Evolutionary conservation across 176 grass and related monocot genomes (phyloP).

Genomic region (Bothriochloa decipiens): DNA sequence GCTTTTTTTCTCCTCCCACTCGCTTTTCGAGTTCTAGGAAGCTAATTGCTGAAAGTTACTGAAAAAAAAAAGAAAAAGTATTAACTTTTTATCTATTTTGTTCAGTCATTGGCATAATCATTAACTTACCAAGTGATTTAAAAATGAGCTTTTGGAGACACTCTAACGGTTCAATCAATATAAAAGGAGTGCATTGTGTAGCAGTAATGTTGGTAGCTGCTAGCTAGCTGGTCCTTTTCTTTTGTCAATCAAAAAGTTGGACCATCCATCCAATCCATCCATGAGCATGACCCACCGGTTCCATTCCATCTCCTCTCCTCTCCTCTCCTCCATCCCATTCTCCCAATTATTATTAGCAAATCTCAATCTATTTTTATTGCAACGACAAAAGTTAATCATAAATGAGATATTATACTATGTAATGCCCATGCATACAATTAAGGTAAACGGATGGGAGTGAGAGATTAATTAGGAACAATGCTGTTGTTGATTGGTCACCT

Average conservation of each 20-base stretch:
- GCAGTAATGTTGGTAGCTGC: slow-evolving; percentile 29
- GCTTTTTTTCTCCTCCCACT: too few relatives aligned
- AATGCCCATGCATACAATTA: background rate
- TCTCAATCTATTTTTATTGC: background rate
- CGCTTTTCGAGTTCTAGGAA: too few relatives aligned
- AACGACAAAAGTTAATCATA: background rate
- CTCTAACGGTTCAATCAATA: background rate
- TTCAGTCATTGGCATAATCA: too few relatives aligned
- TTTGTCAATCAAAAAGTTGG: slow-evolving; percentile 26
- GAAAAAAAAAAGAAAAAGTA: too few relatives aligned
- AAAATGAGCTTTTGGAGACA: background rate
- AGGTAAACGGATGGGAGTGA: background rate
- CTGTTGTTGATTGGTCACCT: background rate
- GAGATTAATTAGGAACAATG: background rate
- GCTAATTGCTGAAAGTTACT: too few relatives aligned
- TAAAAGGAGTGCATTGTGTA: background rate
- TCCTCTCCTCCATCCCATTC: background rate
- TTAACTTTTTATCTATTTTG: too few relatives aligned
- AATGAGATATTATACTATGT: background rate
- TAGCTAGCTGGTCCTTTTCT: slow-evolving; percentile 13
- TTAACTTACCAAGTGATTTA: too few relatives aligned
- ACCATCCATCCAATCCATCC: background rate
- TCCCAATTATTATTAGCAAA: background rate
- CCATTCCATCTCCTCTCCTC: too few relatives aligned
- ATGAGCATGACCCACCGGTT: background rate